Conservation (phyloP, 106 monocot species). For the Apostasia shenzhenica region DNA sequence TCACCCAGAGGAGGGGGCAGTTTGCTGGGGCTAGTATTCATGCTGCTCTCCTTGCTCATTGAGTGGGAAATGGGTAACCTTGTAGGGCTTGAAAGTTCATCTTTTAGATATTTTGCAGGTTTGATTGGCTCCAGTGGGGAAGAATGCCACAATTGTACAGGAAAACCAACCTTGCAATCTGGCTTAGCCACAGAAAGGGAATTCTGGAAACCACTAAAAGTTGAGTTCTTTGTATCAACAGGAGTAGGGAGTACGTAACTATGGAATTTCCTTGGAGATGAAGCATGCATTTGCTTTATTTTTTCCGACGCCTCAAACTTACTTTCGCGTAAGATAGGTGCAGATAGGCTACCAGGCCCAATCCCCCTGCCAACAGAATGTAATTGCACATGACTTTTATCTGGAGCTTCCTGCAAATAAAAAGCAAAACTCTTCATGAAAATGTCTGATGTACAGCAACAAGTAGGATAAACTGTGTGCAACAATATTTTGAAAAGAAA, state of each 20-base stretch:
- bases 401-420: slow-evolving; percentile 43
- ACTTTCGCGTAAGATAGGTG: slow-evolving; percentile 55
- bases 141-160: slow-evolving; percentile 43
- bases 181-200: slow-evolving; percentile 8
- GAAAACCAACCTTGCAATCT: slow-evolving; percentile 12
- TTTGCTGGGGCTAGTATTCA: slow-evolving; percentile 25
- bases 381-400: slow-evolving; percentile 26
- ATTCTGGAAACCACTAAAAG: slow-evolving; percentile 8
- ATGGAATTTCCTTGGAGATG: slow-evolving; percentile 51
- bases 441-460: not conserved
- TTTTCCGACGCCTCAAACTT: slow-evolving; percentile 48
- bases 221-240: slow-evolving; percentile 39
- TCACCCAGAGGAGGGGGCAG: slow-evolving; percentile 28
- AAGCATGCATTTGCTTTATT: slow-evolving; percentile 33
- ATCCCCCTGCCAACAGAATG: slow-evolving; percentile 13
- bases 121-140: slow-evolving; percentile 45
- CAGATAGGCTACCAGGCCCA: slow-evolving; percentile 54
- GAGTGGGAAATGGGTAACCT: slow-evolving; percentile 27
- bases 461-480: not conserved
- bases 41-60: slow-evolving; percentile 47
- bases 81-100: slow-evolving; percentile 24
- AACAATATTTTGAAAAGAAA: not conserved
- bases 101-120: slow-evolving; percentile 14
- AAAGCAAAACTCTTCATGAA: not conserved
- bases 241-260: slow-evolving; percentile 79